These are phyloP conservation scores for Penstemon davidsonii DNA, from an alignment of 257 asterid genomes.

Conservation along the genomic window DNA sequence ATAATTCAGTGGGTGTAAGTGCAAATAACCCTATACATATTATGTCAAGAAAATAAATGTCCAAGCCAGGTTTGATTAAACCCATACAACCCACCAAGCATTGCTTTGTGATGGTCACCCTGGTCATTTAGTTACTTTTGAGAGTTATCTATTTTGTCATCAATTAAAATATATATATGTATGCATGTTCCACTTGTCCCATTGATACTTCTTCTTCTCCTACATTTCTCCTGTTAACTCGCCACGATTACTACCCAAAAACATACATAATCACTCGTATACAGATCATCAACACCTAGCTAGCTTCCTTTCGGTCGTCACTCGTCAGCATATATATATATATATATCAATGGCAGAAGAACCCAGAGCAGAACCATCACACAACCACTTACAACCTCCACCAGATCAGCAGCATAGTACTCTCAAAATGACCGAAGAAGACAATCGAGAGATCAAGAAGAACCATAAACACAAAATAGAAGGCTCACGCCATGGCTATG, in stretches of 20 bases:
- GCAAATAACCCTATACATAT: no score
- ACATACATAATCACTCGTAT: no score
- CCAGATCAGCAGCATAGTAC: no score
- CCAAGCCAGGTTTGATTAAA: no score
- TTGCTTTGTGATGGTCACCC: no score
- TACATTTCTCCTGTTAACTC: conserved; percentile 20
- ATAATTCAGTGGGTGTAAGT: no score
- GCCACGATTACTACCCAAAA: conserved; percentile 28
- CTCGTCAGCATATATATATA: no score
- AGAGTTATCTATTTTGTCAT: no score
- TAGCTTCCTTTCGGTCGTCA: neutral
- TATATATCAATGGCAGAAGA: conserved; percentile 27
- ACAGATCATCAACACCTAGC: neutral
- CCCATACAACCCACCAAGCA: no score
- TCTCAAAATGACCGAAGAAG: conserved; percentile 24
- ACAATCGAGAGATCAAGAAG: neutral
- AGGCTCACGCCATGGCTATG: neutral
- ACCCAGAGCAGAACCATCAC: neutral
- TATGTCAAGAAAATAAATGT: no score
- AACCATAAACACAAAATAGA: neutral
- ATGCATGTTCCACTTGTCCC: conserved; percentile 29
- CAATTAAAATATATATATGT: no score
- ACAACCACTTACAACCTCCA: neutral
- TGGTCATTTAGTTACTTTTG: no score
- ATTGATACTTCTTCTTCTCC: conserved; percentile 10